These are phyloP conservation scores for Sphaerulina vaccinii DNA, from an alignment of 2,329 filamentous ascomycete genomes.

Conservation along the genomic window DNA sequence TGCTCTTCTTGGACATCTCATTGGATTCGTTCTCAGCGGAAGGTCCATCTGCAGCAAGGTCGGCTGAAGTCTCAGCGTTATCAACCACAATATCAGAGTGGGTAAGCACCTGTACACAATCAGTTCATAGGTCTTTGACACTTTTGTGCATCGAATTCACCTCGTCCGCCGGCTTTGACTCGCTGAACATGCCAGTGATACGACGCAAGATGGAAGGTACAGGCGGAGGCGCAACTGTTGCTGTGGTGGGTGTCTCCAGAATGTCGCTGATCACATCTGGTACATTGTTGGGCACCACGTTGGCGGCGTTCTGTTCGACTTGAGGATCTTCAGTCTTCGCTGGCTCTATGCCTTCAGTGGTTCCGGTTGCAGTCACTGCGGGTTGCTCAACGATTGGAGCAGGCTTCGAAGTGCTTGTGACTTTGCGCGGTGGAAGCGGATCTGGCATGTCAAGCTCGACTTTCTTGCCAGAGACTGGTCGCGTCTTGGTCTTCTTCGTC, in stretches of 20 bases:
- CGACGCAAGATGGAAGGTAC: slow-evolving; percentile 1
- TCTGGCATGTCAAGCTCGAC: slow-evolving; percentile 6
- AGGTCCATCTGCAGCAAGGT: slow-evolving; percentile 2
- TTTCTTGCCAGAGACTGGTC: too few relatives aligned
- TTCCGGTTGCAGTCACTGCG: neutral
- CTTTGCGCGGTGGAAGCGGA: slow-evolving; percentile 43
- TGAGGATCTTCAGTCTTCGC: too few relatives aligned
- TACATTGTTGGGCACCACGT: neutral
- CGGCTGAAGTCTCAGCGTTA: neutral
- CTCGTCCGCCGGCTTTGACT: neutral
- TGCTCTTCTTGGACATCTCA: slow-evolving; percentile 9
- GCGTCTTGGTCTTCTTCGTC: slow-evolving; percentile 14
- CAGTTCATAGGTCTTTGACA: neutral
- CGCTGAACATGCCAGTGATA: neutral
- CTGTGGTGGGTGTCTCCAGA: neutral
- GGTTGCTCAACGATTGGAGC: slow-evolving; percentile 1
- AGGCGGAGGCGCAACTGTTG: neutral
- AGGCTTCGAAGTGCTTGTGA: neutral
- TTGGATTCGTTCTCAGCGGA: slow-evolving; percentile 5
- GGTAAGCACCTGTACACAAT: neutral
- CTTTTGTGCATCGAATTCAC: neutral
- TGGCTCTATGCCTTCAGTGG: too few relatives aligned
- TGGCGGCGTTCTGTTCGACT: too few relatives aligned
- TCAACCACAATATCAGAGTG: neutral
- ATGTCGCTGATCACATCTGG: neutral